Conservation (phyloP, 2,329 filamentous ascomycete species). For the Periconia macrospinosa region DNA sequence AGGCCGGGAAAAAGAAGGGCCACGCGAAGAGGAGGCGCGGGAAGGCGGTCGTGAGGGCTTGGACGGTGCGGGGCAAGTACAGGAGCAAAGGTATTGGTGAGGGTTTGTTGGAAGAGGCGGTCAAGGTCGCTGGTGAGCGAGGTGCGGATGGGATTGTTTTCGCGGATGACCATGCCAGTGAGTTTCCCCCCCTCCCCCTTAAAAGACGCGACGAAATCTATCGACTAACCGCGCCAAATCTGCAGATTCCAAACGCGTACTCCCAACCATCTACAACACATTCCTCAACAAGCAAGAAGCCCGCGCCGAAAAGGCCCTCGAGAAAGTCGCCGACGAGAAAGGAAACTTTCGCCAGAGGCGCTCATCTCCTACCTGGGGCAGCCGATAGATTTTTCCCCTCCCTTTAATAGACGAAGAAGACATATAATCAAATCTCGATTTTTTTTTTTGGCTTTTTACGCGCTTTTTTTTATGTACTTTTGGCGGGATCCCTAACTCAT, state of each 20-base stretch:
- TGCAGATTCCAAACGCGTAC: slow-evolving; percentile 37
- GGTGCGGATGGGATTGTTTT: slow-evolving; percentile 74
- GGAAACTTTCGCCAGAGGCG: slow-evolving; percentile 43
- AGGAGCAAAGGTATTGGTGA: slow-evolving; percentile 72
- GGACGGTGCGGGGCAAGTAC: slow-evolving; percentile 74
- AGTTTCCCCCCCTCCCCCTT: slow-evolving; percentile 26
- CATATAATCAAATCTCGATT: no score
- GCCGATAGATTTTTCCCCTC: slow-evolving; percentile 15
- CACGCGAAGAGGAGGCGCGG: slow-evolving; percentile 57
- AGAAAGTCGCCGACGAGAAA: slow-evolving; percentile 43
- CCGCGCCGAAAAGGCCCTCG: slow-evolving; percentile 38
- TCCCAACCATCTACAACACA: slow-evolving; percentile 38
- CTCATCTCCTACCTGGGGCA: slow-evolving; percentile 42
- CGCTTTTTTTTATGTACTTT: no score
- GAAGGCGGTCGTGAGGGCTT: slow-evolving; percentile 74
- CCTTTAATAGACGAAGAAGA: no score
- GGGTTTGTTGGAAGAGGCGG: slow-evolving; percentile 72
- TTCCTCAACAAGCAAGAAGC: slow-evolving; percentile 38
- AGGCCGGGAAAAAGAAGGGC: slow-evolving; percentile 46
- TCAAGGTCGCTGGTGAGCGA: slow-evolving; percentile 66
- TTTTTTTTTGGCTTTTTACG: no score
- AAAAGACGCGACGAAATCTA: not conserved
- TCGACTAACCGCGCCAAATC: slow-evolving; percentile 14
- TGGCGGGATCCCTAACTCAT: no score
- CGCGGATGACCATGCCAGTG: slow-evolving; percentile 77